These are phyloP conservation scores for Escovopsis sp. DNA, from an alignment of 2,329 filamentous ascomycete genomes.

Conservation along the genomic window DNA sequence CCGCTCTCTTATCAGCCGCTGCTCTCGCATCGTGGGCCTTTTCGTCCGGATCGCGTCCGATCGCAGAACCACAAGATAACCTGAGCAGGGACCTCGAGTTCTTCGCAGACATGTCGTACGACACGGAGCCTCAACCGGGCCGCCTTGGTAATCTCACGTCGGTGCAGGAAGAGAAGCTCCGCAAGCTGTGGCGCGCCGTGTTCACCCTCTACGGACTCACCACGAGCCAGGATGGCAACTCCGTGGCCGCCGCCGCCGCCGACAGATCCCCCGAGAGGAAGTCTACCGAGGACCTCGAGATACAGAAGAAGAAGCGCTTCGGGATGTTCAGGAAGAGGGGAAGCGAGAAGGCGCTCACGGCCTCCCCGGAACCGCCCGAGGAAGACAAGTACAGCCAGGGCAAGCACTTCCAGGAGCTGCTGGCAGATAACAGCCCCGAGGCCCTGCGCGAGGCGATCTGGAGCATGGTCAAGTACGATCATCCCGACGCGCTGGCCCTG, in stretches of 20 bases:
- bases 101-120: conserved; percentile 1
- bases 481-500: conserved; percentile 72
- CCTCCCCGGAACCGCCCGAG: conserved; percentile 20
- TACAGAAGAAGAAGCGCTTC: conserved; percentile 57
- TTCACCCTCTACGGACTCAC: conserved; percentile 59
- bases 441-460: conserved; percentile 70
- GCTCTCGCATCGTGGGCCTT: background rate
- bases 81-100: background rate
- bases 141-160: conserved; percentile 75
- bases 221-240: conserved; percentile 7
- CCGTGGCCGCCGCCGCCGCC: conserved; percentile 10
- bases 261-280: background rate
- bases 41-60: background rate
- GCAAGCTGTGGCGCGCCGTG: conserved; percentile 67
- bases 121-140: conserved; percentile 39
- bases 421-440: conserved; percentile 64
- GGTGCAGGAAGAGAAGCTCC: conserved; percentile 78
- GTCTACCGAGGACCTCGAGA: conserved; percentile 22
- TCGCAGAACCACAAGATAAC: background rate
- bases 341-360: conserved; percentile 18
- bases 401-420: conserved; percentile 69
- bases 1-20: background rate
- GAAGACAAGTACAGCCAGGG: conserved; percentile 91
- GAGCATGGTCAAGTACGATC: conserved; percentile 89
- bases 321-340: conserved; percentile 53